These are phyloP conservation scores for Alloteropsis angusta DNA, from an alignment of 202 grass and related monocot species.

Conservation along the genomic window DNA sequence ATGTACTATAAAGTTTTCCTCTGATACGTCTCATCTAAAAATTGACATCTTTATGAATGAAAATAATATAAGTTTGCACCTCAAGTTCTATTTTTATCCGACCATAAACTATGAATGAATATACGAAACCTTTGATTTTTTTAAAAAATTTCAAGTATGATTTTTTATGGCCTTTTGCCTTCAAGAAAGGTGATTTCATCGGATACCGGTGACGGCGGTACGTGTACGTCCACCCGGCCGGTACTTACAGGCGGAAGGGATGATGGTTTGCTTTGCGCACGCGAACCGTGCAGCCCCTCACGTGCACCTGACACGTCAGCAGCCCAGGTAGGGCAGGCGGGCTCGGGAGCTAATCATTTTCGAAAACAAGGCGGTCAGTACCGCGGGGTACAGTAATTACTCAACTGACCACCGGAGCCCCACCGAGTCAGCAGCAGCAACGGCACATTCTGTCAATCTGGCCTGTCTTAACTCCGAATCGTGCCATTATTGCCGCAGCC, in stretches of 20 bases:
- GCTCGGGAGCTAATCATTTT: not conserved
- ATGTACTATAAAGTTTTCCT: too few species aligned
- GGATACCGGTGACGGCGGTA: not conserved
- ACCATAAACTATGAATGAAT: too few species aligned
- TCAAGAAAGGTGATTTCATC: too few species aligned
- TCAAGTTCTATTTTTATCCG: too few species aligned
- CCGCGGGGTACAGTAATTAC: not conserved
- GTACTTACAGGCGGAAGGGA: not conserved
- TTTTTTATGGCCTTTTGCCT: too few species aligned
- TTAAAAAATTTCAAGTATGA: too few species aligned
- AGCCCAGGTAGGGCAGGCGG: not conserved
- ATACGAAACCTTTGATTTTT: too few species aligned
- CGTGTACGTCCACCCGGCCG: not conserved
- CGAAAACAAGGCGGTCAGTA: not conserved
- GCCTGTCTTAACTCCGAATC: not conserved
- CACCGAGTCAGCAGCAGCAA: not conserved
- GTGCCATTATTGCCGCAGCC: not conserved
- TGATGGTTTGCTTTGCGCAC: not conserved
- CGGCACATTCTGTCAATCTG: not conserved
- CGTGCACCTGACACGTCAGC: not conserved
- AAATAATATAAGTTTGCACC: too few species aligned
- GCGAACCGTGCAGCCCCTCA: not conserved
- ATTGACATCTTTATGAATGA: too few species aligned
- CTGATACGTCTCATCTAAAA: too few species aligned
- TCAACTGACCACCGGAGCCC: not conserved